Evolutionary conservation across 345 rosid genomes (phyloP).

Genomic region (Brassica cretica): DNA sequence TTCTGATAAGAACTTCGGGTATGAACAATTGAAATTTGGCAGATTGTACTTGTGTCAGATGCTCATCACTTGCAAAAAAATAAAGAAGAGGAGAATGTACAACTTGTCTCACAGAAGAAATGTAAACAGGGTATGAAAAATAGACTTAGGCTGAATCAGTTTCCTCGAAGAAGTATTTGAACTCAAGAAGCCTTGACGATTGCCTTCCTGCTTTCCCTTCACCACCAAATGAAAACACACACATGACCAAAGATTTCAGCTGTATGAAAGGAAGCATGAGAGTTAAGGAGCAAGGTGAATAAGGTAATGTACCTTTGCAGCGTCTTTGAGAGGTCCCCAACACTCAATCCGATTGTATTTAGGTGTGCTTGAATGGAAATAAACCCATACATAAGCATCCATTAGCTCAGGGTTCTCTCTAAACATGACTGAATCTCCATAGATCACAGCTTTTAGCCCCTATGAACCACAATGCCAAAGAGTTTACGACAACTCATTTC

Average conservation of each 20-base stretch:
- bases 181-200: slow-evolving; percentile 47
- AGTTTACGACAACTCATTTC: not conserved
- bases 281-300: not conserved
- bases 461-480: slow-evolving; percentile 18
- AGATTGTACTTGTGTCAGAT: slow-evolving; percentile 40
- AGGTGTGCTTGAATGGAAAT: slow-evolving; percentile 75
- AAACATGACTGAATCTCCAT: slow-evolving; percentile 80
- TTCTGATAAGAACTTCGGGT: not conserved
- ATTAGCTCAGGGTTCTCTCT: slow-evolving; percentile 65
- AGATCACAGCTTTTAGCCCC: slow-evolving; percentile 76
- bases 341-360: slow-evolving; percentile 72
- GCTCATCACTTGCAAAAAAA: slow-evolving; percentile 42
- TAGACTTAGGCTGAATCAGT: slow-evolving; percentile 52
- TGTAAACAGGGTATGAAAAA: slow-evolving; percentile 73
- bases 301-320: slow-evolving; percentile 51
- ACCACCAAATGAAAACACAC: slow-evolving; percentile 15
- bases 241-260: not conserved
- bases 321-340: slow-evolving; percentile 88
- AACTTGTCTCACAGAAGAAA: slow-evolving; percentile 64
- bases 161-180: slow-evolving; percentile 42
- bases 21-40: slow-evolving; percentile 32
- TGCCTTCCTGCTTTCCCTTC: slow-evolving; percentile 55
- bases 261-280: not conserved
- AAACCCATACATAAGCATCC: slow-evolving; percentile 75
- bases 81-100: slow-evolving; percentile 27